These are phyloP conservation scores for Babesia ovata DNA, from an alignment of 169 alveolate species.

Conservation along the genomic window DNA sequence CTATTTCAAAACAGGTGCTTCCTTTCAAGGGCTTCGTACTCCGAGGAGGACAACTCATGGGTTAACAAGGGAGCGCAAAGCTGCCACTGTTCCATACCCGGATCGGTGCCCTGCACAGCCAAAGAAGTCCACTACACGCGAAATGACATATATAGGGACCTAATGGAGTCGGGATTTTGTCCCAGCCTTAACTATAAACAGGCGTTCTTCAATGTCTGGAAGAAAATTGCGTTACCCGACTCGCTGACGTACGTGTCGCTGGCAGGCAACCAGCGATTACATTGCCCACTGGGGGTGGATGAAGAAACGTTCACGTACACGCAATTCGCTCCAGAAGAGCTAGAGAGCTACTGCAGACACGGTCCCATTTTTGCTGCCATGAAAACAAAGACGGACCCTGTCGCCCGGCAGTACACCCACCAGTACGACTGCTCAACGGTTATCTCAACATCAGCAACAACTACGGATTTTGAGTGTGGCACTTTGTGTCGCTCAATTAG, in stretches of 20 bases:
- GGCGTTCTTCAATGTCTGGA: background rate
- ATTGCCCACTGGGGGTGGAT: slow-evolving; percentile 45
- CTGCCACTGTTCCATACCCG: slow-evolving; percentile 46
- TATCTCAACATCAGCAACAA: background rate
- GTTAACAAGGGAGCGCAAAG: slow-evolving; percentile 17
- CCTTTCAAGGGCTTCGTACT: slow-evolving; percentile 37
- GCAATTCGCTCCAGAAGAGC: background rate
- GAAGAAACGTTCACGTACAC: slow-evolving; percentile 16
- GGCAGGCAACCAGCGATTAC: slow-evolving; percentile 39
- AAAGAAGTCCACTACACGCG: slow-evolving; percentile 30
- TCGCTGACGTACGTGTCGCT: slow-evolving; percentile 41
- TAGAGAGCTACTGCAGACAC: slow-evolving; percentile 28
- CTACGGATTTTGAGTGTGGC: slow-evolving; percentile 7
- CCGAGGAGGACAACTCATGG: slow-evolving; percentile 29
- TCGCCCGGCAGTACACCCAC: slow-evolving; percentile 10
- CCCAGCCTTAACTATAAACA: slow-evolving; percentile 34
- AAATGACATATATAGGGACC: slow-evolving; percentile 14
- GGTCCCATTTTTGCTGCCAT: slow-evolving; percentile 34
- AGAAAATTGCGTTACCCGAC: slow-evolving; percentile 13
- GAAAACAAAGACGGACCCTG: background rate
- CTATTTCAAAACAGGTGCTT: slow-evolving; percentile 44
- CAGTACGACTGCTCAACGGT: slow-evolving; percentile 41
- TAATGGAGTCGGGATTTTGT: slow-evolving; percentile 52
- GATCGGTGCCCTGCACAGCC: slow-evolving; percentile 61
- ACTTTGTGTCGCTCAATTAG: background rate